Percentiles rank a stretch among this genome's conserved stretches.
phyloP scores from a whole-genome alignment of 2,329 filamentous ascomycete species.

The Eurotiales sp. region DNA sequence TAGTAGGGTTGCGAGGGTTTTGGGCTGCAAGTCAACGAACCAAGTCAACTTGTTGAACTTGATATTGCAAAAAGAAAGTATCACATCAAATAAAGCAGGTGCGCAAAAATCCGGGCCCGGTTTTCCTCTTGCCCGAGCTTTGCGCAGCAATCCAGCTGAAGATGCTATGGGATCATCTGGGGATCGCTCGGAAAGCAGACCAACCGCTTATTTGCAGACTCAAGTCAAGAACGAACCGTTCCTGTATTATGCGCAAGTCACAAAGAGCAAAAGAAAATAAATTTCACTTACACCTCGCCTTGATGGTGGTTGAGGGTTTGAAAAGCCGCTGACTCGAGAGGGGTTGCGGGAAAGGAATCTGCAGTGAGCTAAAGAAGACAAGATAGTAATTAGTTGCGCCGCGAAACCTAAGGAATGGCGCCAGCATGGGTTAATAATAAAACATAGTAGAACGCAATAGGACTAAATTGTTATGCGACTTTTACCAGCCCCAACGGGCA shows the following conservation, averaged over 20 bases:
- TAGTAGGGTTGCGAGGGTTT: background rate
- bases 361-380: slow-evolving; percentile 11
- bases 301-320: background rate
- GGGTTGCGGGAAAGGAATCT: slow-evolving; percentile 13
- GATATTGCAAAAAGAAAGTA: slow-evolving; percentile 8
- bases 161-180: background rate
- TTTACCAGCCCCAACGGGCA: slow-evolving; percentile 4
- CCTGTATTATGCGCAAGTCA: no score
- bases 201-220: background rate
- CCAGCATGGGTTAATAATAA: slow-evolving; percentile 5
- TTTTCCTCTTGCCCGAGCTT: background rate
- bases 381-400: slow-evolving; percentile 3
- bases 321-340: slow-evolving; percentile 13
- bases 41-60: background rate
- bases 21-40: background rate
- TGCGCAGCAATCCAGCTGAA: slow-evolving; percentile 1
- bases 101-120: background rate
- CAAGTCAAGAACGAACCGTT: background rate
- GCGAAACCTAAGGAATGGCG: background rate
- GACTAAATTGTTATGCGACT: background rate
- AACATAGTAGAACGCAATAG: background rate
- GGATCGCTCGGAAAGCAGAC: background rate
- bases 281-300: slow-evolving; percentile 1
- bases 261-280: background rate
- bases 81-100: background rate